Conservation (phyloP, 139 green algal species). For the Picochlorum costavermella region DNA sequence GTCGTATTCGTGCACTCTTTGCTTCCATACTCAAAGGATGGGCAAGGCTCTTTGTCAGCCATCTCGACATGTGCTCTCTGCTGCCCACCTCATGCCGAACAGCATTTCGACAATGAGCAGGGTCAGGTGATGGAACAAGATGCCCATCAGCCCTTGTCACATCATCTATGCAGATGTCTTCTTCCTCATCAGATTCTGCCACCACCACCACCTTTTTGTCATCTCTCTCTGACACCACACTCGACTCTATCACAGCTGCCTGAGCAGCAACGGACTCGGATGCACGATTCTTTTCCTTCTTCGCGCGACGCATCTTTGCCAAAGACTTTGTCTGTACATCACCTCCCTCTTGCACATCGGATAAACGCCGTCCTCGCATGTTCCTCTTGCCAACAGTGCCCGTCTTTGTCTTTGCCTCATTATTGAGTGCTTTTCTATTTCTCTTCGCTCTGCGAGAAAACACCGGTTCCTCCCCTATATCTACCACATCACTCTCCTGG, state of each 20-base stretch:
- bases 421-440: no score
- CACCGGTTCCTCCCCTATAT: no score
- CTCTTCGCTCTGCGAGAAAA: no score
- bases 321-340: conserved; percentile 11
- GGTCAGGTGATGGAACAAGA: no score
- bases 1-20: not conserved
- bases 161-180: not conserved
- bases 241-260: not conserved
- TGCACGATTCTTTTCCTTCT: not conserved
- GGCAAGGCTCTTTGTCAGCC: not conserved
- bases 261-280: no score
- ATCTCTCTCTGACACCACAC: conserved; percentile 8
- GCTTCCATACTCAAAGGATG: conserved; percentile 12
- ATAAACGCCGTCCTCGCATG: not conserved
- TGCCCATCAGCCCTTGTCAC: not conserved
- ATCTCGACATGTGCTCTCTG: not conserved
- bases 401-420: no score
- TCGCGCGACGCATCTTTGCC: not conserved
- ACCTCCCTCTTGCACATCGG: conserved; percentile 12
- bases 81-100: no score
- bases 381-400: not conserved
- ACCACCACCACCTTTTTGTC: not conserved
- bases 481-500: no score
- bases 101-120: no score
- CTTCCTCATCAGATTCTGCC: not conserved